Evolutionary conservation across 768 basidiomycete genomes (phyloP), one percentile per base, ranked within the genome.

Genomic region (Lactifluus hygrophoroides): DNA sequence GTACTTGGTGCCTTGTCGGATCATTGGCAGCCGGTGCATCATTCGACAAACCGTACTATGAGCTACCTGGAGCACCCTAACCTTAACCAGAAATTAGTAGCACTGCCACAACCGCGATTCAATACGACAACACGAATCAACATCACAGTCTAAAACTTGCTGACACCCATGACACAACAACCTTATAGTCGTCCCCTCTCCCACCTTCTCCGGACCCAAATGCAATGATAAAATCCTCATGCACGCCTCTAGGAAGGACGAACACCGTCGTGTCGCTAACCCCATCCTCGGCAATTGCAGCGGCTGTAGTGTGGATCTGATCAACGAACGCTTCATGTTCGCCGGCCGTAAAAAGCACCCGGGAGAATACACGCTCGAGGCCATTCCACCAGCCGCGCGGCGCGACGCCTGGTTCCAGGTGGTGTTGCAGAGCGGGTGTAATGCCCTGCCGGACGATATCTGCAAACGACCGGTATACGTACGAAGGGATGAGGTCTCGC

Each of bases 151-250:
- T 28, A 8, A 57, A 19, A 11, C 35, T 40, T 17, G 21, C 13
- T 2, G 51, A 45, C 8, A 46, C 7, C 43, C 44, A 58, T 19
- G 45, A 47, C 19, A 53, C 46, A 0, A 48, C 23, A 2, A 54
- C 8, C 40, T 35, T 49, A 16, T 59, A 49, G 23, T 48, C 52
- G 1, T 43, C 46, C 32, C 58, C 25, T 23, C 50, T 37, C 35
- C 5, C n/a, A 19, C 55, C 59, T 30, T 50, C 55, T 1, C 49
- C 56, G 14, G 43, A 8, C 5, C 17, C 35, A 32, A 57, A 58
- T 5, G 40, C 49, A 3, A 7, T 13, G 0, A 51, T 47, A 3
- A 60, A 57, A 45, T 60, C 59, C 19, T 57, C 59, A 51, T 58
- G 59, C 43, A 60, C 49, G 14, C 59, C 55, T 25, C 50, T 38